Evolutionary conservation across 805 yeast genomes (phyloP).

Genomic region (Yamadazyma sp.): DNA sequence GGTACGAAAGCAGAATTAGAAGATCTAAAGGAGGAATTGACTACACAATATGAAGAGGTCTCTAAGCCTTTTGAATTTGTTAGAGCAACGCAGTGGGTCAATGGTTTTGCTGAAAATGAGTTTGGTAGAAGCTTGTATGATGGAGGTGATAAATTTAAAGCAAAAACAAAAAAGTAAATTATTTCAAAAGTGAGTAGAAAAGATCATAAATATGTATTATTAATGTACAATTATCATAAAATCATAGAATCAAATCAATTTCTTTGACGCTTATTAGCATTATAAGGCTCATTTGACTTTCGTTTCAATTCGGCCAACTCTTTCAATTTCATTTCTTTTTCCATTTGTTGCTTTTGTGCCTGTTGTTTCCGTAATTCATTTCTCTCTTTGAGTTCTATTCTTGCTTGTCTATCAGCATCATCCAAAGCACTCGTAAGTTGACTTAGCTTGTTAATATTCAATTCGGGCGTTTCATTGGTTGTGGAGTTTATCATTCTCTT

Average conservation of each 20-base stretch:
- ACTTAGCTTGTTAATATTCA: constrained; percentile 56
- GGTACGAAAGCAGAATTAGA: constrained; percentile 27
- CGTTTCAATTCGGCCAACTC: constrained; percentile 27
- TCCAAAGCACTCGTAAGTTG: constrained; percentile 70
- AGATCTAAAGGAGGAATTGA: constrained; percentile 22
- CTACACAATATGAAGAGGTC: constrained; percentile 28
- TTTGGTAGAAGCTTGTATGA: constrained; percentile 55
- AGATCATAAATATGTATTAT: too few species aligned
- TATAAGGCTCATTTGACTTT: neutral
- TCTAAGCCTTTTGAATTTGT: constrained; percentile 39
- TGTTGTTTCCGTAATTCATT: constrained; percentile 24
- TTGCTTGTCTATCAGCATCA: constrained; percentile 45
- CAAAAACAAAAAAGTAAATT: too few species aligned
- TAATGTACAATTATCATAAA: too few species aligned
- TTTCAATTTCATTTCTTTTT: constrained; percentile 26
- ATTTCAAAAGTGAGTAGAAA: too few species aligned
- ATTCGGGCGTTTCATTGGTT: constrained; percentile 23
- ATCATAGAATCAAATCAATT: too few species aligned
- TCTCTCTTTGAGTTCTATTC: constrained; percentile 19
- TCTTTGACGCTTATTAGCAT: constrained; percentile 1
- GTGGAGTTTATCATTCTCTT: constrained; percentile 62
- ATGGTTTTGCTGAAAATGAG: constrained; percentile 51
- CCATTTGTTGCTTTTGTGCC: constrained; percentile 23
- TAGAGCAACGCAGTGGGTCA: constrained; percentile 60
- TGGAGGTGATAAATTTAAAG: constrained; percentile 40